Evolutionary conservation across 2,329 filamentous ascomycete genomes (phyloP), one percentile per base, ranked within the genome.

Genomic region (Malbranchea cinnamomea): DNA sequence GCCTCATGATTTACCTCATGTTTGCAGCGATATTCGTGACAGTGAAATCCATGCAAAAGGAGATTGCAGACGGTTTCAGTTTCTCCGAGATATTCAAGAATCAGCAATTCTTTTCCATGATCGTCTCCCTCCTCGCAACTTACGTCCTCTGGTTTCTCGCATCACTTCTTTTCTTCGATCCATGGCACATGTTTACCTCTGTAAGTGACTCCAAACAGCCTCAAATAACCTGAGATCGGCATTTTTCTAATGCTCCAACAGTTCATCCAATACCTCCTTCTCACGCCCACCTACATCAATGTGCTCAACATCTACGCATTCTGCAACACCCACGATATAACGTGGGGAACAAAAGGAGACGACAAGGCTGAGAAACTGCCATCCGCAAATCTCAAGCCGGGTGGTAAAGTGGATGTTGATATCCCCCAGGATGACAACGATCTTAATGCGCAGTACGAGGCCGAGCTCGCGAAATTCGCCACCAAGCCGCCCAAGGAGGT

Each of bases 251-350:
- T 7, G 4, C 2, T 8, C 10, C n/a, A 9, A n/a, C 35, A 78
- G 34, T 83, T 95, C 56, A 55, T 84, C 28, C 89, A 95, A 68
- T 98, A 98, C 54, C 74, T 95, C 44, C 71, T 95, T 23, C 68
- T 98, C 34, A 93, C 85, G 1, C 89, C 89, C 0, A 93, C 85
- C 1, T 98, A 93, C 60, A 91, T 91, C 62, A 98, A 95, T 57
- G 85, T 95, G 35, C 74, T 98, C 46, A 98, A 95, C 63, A 89
- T 98, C 34, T 98, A 95, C 57, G 87, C 87, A 37, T 98, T 98
- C 59, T 95, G 85, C 60, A 94, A 94, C 59, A 93, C 85, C 15
- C 85, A 94, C 66, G 85, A 94, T 49, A 89, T 94, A 41, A 91
- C 85, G 3, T 94, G 85, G 85, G 85, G 85, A 48, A 98, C 89